Conservation (phyloP, 768 basidiomycete species). For the Mycena chlorophos region DNA sequence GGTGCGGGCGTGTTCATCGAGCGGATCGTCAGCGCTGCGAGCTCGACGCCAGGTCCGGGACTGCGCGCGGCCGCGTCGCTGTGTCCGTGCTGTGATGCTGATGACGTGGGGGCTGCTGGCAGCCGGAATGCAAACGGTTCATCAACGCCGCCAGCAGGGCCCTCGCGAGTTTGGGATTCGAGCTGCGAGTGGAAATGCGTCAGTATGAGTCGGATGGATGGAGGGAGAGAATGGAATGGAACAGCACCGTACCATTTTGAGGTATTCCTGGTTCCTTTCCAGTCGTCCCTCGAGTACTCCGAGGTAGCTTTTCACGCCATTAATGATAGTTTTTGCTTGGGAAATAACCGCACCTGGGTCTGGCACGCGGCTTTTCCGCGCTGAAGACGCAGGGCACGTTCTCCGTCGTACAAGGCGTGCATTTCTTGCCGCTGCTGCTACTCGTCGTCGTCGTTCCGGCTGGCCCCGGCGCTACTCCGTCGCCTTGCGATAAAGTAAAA, state of each 20-base stretch:
- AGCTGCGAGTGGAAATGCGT: too few relatives aligned
- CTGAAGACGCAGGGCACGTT: neutral
- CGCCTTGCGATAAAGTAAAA: neutral
- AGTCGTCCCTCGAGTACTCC: neutral
- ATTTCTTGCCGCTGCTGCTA: too few relatives aligned
- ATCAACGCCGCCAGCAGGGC: neutral
- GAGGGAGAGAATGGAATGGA: neutral
- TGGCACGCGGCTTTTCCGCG: neutral
- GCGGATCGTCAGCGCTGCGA: conserved; percentile 2
- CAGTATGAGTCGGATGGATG: too few relatives aligned
- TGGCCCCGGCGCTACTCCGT: neutral
- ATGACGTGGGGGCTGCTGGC: neutral
- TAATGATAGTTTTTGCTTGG: neutral
- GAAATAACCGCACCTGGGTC: neutral
- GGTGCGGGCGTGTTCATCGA: conserved; percentile 2
- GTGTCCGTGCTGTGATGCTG: neutral
- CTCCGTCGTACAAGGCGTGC: neutral
- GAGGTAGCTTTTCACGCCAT: neutral
- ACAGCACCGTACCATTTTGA: neutral
- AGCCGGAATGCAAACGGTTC: neutral
- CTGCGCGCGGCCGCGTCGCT: neutral
- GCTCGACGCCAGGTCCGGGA: conserved; percentile 6
- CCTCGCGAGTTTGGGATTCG: too few relatives aligned
- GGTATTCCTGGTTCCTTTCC: neutral
- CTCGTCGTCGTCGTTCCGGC: neutral